Evolutionary conservation across 441 rosid species (phyloP).

Genomic region (Erodium moschatum): DNA sequence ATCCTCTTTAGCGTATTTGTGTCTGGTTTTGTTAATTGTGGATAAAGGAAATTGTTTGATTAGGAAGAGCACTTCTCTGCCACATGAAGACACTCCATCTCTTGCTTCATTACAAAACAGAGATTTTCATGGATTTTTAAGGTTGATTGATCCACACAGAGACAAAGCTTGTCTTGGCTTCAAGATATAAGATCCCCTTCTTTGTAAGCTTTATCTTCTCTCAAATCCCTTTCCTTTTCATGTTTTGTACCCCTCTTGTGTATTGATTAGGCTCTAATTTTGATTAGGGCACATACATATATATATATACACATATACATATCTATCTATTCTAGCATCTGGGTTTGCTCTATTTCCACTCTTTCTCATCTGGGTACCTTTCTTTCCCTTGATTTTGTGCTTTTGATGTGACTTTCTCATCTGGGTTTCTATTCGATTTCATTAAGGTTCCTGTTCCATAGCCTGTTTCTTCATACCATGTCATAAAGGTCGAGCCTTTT

Average conservation of each 20-base stretch:
- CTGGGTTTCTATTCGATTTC: conserved; percentile 14
- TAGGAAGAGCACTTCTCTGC: neutral
- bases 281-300: conserved; percentile 19
- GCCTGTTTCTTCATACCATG: neutral
- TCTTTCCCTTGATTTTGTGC: neutral
- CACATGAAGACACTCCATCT: conserved; percentile 4
- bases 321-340: conserved; percentile 27
- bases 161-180: conserved; percentile 43
- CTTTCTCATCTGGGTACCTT: conserved; percentile 26
- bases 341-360: conserved; percentile 20
- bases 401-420: no score
- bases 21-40: neutral
- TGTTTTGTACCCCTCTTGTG: neutral
- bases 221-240: conserved; percentile 4
- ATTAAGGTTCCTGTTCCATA: conserved; percentile 11
- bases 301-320: no score
- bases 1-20: neutral
- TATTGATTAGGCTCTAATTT: neutral
- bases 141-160: neutral
- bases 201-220: conserved; percentile 39
- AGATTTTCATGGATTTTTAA: neutral
- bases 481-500: conserved; percentile 1
- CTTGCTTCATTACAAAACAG: conserved; percentile 1
- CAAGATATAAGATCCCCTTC: conserved; percentile 47
- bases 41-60: neutral